A percentile compares a stretch with the other conserved stretches of the same genome.
Conservation (phyloP, 805 yeast genomes). For the Teunomyces tritomae region DNA sequence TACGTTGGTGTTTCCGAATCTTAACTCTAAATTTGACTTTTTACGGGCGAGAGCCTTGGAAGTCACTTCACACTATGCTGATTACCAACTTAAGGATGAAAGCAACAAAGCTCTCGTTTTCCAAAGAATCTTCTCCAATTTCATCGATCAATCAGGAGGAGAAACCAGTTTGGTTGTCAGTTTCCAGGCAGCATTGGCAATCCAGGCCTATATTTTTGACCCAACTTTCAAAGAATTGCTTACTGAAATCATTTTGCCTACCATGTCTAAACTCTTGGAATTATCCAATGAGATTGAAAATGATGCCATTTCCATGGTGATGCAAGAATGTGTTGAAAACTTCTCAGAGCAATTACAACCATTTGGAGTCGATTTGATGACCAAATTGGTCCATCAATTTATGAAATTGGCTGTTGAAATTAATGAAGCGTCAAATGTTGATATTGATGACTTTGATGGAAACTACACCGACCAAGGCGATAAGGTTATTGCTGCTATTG, state of each 20-base stretch:
- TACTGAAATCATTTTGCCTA: conserved; percentile 65
- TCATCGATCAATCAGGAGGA: conserved; percentile 17
- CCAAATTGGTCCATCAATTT: conserved; percentile 25
- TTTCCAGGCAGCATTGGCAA: conserved; percentile 79
- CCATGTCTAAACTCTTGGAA: conserved; percentile 75
- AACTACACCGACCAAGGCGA: conserved; percentile 43
- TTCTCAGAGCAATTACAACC: conserved; percentile 75
- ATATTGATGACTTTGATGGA: conserved; percentile 27
- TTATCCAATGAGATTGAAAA: conserved; percentile 80
- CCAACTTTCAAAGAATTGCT: conserved; percentile 68
- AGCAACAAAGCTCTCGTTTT: conserved; percentile 24
- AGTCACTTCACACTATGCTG: conserved; percentile 62
- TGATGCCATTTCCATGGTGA: conserved; percentile 83
- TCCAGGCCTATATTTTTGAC: conserved; percentile 71
- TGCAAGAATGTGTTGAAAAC: conserved; percentile 92
- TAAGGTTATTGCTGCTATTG: conserved; percentile 78
- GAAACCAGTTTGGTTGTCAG: conserved; percentile 62
- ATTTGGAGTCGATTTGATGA: conserved; percentile 27
- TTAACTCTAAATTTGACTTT: conserved; percentile 59
- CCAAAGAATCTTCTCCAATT: conserved; percentile 34
- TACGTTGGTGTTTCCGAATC: conserved; percentile 67
- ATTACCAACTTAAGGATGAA: conserved; percentile 45
- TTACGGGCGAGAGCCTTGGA: conserved; percentile 76
- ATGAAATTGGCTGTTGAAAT: conserved; percentile 37
- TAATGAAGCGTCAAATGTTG: conserved; percentile 49